A percentile compares a stretch with the other conserved stretches of the same genome.
Conservation (phyloP, 345 rosid species). For the Gossypium stocksii region DNA sequence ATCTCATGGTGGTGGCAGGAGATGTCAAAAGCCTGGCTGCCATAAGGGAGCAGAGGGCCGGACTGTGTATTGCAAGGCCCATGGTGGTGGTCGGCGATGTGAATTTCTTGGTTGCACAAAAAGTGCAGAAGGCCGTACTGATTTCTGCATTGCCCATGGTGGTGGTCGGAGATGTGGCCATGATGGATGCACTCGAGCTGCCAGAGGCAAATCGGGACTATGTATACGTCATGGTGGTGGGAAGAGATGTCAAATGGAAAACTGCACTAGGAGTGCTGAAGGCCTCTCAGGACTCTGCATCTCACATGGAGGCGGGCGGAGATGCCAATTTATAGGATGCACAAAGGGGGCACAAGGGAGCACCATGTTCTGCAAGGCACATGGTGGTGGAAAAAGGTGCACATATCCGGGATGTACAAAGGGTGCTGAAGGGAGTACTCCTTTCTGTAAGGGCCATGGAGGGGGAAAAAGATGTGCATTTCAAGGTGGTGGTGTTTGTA, state of each 20-base stretch:
- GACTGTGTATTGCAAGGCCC: constrained; percentile 94
- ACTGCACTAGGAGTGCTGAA: constrained; percentile 90
- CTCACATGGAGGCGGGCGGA: neutral
- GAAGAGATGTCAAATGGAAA: constrained; percentile 84
- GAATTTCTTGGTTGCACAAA: constrained; percentile 94
- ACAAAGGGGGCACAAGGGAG: constrained; percentile 97
- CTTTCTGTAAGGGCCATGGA: constrained; percentile 98
- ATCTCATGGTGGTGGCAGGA: constrained; percentile 95
- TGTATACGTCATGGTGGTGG: constrained; percentile 94
- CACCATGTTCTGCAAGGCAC: constrained; percentile 96
- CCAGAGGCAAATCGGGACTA: constrained; percentile 74
- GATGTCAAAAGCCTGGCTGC: constrained; percentile 88
- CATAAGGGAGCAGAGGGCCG: constrained; percentile 98
- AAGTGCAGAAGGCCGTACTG: constrained; percentile 97
- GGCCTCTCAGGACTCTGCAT: constrained; percentile 35
- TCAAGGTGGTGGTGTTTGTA: constrained; percentile 67
- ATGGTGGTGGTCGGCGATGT: constrained; percentile 96
- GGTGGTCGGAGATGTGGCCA: constrained; percentile 90
- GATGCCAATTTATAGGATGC: constrained; percentile 31
- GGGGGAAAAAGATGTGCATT: constrained; percentile 95
- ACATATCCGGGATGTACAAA: constrained; percentile 67
- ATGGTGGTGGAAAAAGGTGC: constrained; percentile 97
- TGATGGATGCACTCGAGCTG: constrained; percentile 84
- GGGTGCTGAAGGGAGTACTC: constrained; percentile 98
- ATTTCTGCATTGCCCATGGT: constrained; percentile 91